A percentile compares a stretch with the other conserved stretches of the same genome.
Conservation (phyloP, 805 yeast genomes). For the Candida germanica region DNA sequence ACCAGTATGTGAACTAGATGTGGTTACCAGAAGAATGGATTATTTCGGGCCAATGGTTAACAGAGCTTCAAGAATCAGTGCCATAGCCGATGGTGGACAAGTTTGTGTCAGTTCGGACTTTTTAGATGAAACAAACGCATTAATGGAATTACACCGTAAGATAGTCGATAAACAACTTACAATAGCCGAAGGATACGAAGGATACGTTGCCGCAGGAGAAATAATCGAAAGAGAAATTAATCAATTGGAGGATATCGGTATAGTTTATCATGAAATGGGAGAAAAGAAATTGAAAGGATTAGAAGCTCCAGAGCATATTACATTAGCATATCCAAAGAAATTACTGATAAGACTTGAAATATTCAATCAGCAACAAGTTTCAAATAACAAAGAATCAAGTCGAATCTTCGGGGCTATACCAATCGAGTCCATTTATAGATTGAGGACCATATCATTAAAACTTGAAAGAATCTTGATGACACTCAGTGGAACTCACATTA, state of each 20-base stretch:
- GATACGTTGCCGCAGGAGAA: slow-evolving; percentile 46
- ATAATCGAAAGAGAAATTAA: slow-evolving; percentile 63
- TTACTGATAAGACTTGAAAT: slow-evolving; percentile 58
- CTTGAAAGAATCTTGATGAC: slow-evolving; percentile 57
- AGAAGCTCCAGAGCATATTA: slow-evolving; percentile 86
- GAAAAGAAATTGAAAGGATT: slow-evolving; percentile 89
- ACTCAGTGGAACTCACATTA: slow-evolving; percentile 40
- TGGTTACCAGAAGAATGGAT: slow-evolving; percentile 96
- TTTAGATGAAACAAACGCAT: slow-evolving; percentile 62
- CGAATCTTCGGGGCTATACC: slow-evolving; percentile 38
- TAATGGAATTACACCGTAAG: slow-evolving; percentile 47
- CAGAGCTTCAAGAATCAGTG: slow-evolving; percentile 87
- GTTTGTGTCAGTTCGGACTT: slow-evolving; percentile 84
- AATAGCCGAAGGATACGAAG: slow-evolving; percentile 44
- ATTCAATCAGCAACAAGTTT: slow-evolving; percentile 25
- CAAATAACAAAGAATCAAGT: slow-evolving; percentile 25
- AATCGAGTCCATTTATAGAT: slow-evolving; percentile 44
- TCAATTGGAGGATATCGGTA: slow-evolving; percentile 66
- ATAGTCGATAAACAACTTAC: slow-evolving; percentile 26
- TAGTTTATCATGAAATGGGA: slow-evolving; percentile 67
- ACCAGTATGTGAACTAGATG: slow-evolving; percentile 93
- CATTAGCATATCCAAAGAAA: slow-evolving; percentile 69
- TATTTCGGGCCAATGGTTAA: slow-evolving; percentile 99
- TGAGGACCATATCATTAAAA: slow-evolving; percentile 53
- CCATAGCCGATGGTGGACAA: slow-evolving; percentile 98